A percentile compares a stretch with the other conserved stretches of the same genome.
Evolutionary conservation across 2,329 filamentous ascomycete genomes (phyloP).

Genomic region (Fusarium nurragi): DNA sequence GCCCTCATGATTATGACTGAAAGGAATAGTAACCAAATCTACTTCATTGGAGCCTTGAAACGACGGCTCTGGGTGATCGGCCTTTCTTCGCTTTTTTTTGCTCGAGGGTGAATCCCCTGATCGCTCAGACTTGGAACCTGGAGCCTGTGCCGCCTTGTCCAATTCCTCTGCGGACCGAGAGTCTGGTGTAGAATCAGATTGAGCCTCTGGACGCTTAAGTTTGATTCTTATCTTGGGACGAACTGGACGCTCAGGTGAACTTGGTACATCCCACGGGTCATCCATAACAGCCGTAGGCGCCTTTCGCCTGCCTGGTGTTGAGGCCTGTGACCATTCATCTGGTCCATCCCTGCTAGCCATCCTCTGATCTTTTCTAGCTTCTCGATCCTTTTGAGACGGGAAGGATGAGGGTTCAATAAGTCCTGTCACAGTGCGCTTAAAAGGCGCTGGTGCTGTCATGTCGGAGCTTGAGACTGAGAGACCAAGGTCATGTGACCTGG

Average conservation of each 20-base stretch:
- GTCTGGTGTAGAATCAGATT: background rate
- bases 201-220: constrained; percentile 22
- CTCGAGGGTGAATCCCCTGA: constrained; percentile 5
- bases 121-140: background rate
- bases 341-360: constrained; percentile 12
- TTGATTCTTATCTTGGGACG: constrained; percentile 27
- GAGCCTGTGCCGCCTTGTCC: background rate
- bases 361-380: constrained; percentile 15
- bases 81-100: constrained; percentile 40
- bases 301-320: constrained; percentile 46
- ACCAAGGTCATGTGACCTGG: constrained; percentile 14
- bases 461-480: constrained; percentile 38
- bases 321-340: constrained; percentile 48
- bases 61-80: constrained; percentile 18
- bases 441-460: constrained; percentile 42
- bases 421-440: constrained; percentile 43
- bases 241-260: constrained; percentile 48
- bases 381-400: constrained; percentile 45
- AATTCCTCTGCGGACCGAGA: background rate
- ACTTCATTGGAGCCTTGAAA: constrained; percentile 40
- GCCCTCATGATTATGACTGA: constrained; percentile 31
- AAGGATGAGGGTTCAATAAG: constrained; percentile 43
- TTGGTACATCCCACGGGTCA: constrained; percentile 58
- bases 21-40: constrained; percentile 40
- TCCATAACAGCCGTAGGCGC: constrained; percentile 35